Base-by-base conservation (phyloP, 2,329 filamentous ascomycete species). In the Neocatenulostroma microsporum region DNA sequence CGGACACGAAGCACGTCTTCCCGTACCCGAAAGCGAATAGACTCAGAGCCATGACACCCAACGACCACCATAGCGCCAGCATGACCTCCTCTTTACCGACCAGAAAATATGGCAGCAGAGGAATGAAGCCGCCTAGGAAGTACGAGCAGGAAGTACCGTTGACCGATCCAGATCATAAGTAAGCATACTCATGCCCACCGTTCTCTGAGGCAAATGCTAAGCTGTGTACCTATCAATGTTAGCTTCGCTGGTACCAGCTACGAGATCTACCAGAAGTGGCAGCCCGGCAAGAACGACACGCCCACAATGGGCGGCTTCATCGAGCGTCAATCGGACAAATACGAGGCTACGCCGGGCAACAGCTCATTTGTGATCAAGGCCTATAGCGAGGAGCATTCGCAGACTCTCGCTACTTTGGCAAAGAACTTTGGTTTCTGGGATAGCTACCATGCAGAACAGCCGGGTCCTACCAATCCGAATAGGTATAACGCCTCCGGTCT, bases 41-140 rank as follows among this genome's bases (percentile, higher is more conserved):
- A 2, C 75, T 71, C 11, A 76, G 49, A 5, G 73, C 66, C 48
- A 78, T 81, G 37, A 81, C 68, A 5, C 51, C 68, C 20, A 80
- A 67, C 13, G 42, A 75, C 71, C 27, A 72, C 67, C 34, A 86
- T 58, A 13, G 69, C 70, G 13, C 73, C 63, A 24, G 63, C 51
- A 8, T 61, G 36, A n/a, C 44, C 37, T 3, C 37, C 43, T 41
- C 39, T 24, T 36, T 31, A 12, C 39, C 39, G 10, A 68, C 62
- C 28, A 79, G 63, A 47, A 84, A 79, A 59, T 84, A 84, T 0
- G 80, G 80, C 21, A 80, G 61, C 49, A 84, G 69, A 15, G 80
- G 80, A 12, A 83, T 70, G 19, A 83, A 60, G 34, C 39, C 39
- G 12, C 39, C 39, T 5, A 41, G 34, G 24, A 84, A 77, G 57